A percentile compares a stretch with the other conserved stretches of the same genome.
phyloP scores from a whole-genome alignment of 2,329 filamentous ascomycete genomes.

The Phoma sp. region DNA sequence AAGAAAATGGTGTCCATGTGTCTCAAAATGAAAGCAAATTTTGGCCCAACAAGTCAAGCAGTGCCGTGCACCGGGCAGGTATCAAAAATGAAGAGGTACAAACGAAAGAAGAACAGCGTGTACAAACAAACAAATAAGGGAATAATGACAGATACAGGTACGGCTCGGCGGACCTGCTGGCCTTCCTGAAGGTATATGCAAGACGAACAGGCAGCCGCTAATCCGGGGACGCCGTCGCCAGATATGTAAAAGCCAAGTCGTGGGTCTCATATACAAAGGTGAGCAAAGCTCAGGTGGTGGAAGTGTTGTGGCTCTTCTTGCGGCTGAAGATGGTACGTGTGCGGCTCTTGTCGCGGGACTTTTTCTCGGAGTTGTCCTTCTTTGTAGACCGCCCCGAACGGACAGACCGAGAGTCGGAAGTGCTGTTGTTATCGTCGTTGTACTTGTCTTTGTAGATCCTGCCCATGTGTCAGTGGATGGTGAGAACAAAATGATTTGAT shows the following conservation, averaged over 20 bases:
- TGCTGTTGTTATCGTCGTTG: constrained; percentile 55
- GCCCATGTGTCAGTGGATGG: background rate
- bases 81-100: constrained; percentile 24
- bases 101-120: constrained; percentile 18
- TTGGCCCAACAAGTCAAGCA: constrained; percentile 22
- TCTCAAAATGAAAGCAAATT: constrained; percentile 20
- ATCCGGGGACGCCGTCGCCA: constrained; percentile 43
- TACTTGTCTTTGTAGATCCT: constrained; percentile 99
- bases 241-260: constrained; percentile 37
- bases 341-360: constrained; percentile 76
- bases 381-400: constrained; percentile 54
- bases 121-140: constrained; percentile 16
- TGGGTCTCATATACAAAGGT: constrained; percentile 41
- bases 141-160: constrained; percentile 6
- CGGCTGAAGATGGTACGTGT: constrained; percentile 75
- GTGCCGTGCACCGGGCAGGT: constrained; percentile 36
- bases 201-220: constrained; percentile 30
- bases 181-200: constrained; percentile 36
- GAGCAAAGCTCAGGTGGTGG: constrained; percentile 19
- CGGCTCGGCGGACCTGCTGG: constrained; percentile 7
- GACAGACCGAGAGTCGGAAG: constrained; percentile 51
- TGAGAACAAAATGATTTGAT: background rate
- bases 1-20: constrained; percentile 15
- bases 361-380: constrained; percentile 59
- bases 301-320: constrained; percentile 54